Percentiles rank a stretch among this genome's conserved stretches.
These are phyloP conservation scores for Corylus heterophylla DNA, from an alignment of 306 rosid species.

Conservation along the genomic window DNA sequence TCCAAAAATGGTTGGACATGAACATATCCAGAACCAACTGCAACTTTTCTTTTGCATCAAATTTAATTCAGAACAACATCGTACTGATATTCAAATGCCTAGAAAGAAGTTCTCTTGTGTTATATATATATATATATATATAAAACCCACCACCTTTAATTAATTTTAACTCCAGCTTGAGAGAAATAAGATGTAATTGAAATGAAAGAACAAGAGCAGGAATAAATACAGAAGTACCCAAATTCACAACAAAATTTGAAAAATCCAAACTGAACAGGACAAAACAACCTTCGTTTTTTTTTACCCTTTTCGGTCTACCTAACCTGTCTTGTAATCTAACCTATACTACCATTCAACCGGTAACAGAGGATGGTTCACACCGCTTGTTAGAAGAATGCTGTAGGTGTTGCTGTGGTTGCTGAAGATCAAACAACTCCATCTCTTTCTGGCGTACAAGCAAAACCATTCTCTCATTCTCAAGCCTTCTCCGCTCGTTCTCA, in stretches of 20 bases:
- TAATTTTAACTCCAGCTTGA: no score
- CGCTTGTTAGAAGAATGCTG: constrained; percentile 60
- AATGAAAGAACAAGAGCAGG: neutral
- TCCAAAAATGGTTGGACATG: no score
- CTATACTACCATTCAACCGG: constrained; percentile 33
- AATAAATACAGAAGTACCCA: neutral
- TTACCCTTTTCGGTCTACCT: neutral
- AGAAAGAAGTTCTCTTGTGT: no score
- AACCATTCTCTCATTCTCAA: constrained; percentile 76
- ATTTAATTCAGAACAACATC: no score
- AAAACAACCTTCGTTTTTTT: constrained; percentile 10
- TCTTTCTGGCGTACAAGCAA: constrained; percentile 67
- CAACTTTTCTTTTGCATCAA: neutral
- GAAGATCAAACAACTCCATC: constrained; percentile 44
- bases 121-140: no score
- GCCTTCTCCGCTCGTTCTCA: constrained; percentile 54
- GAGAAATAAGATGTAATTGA: neutral
- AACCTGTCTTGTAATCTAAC: constrained; percentile 7
- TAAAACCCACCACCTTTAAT: no score
- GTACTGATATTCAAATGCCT: no score
- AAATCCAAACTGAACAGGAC: neutral
- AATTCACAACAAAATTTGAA: neutral
- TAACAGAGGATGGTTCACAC: constrained; percentile 43
- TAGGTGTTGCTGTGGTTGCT: constrained; percentile 46
- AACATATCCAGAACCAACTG: neutral